Conservation (phyloP, 1,139 yeast species). For the Yamadazyma siamensis region DNA sequence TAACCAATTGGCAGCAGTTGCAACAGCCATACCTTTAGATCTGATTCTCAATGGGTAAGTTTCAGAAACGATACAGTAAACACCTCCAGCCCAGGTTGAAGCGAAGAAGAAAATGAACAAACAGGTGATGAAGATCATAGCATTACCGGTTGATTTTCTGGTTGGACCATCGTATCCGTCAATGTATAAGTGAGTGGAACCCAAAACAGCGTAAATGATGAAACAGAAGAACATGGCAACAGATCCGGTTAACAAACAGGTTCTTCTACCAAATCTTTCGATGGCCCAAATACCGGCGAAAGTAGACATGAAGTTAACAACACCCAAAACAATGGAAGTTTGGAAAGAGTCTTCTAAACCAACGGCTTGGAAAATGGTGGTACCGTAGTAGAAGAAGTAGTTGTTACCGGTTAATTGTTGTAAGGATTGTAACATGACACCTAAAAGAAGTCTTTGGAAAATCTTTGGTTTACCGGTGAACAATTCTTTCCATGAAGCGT, state of each 20-base stretch:
- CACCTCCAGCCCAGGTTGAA: conserved; percentile 84
- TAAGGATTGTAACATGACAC: conserved; percentile 54
- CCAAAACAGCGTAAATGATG: conserved; percentile 58
- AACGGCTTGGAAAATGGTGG: conserved; percentile 73
- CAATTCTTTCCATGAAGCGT: conserved; percentile 14
- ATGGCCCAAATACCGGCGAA: conserved; percentile 64
- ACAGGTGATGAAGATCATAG: conserved; percentile 75
- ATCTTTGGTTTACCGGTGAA: conserved; percentile 60
- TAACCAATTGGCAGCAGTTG: conserved; percentile 40
- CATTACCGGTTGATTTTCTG: conserved; percentile 56
- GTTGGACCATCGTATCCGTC: conserved; percentile 41
- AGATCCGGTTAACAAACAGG: conserved; percentile 51
- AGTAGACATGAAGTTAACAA: conserved; percentile 75
- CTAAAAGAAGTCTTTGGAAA: conserved; percentile 61
- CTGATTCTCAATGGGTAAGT: conserved; percentile 23
- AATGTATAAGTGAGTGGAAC: conserved; percentile 58
- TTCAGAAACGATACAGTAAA: conserved; percentile 59
- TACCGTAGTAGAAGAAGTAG: conserved; percentile 81
- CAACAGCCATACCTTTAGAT: conserved; percentile 30
- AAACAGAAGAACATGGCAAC: conserved; percentile 25
- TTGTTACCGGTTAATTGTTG: conserved; percentile 75
- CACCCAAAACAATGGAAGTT: conserved; percentile 74
- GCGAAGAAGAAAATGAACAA: conserved; percentile 81
- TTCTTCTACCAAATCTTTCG: conserved; percentile 71
- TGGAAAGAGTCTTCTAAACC: conserved; percentile 72